Conservation (phyloP, 2,329 filamentous ascomycete genomes). For the Eutypella sp. region DNA sequence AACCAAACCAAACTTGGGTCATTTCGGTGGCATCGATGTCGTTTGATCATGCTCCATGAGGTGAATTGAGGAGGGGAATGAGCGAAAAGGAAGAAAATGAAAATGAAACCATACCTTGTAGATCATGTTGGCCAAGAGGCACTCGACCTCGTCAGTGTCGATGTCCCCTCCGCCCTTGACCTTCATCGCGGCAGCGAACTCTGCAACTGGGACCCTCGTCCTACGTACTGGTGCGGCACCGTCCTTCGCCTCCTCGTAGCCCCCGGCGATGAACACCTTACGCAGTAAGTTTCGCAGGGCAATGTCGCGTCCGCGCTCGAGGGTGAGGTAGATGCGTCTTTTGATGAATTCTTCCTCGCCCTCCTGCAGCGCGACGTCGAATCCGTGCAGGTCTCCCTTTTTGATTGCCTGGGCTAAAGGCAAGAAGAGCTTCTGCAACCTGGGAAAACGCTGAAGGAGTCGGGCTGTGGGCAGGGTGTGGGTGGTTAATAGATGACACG, state of each 20-base stretch:
- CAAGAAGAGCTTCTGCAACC: slow-evolving; percentile 70
- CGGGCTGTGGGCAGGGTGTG: slow-evolving; percentile 73
- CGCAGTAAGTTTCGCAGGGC: slow-evolving; percentile 85
- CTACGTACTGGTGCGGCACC: slow-evolving; percentile 57
- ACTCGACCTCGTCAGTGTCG: slow-evolving; percentile 92
- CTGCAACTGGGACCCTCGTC: slow-evolving; percentile 74
- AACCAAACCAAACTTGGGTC: not conserved
- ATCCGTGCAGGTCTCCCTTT: slow-evolving; percentile 73
- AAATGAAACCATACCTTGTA: slow-evolving; percentile 68
- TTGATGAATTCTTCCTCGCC: slow-evolving; percentile 93
- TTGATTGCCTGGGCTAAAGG: slow-evolving; percentile 77
- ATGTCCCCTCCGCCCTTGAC: slow-evolving; percentile 64
- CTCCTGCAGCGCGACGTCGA: slow-evolving; percentile 73
- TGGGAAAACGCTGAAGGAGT: slow-evolving; percentile 71
- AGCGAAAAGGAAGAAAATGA: not conserved
- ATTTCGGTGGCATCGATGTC: not conserved
- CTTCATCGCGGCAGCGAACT: slow-evolving; percentile 81
- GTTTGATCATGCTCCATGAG: not conserved
- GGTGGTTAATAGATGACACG: slow-evolving; percentile 82
- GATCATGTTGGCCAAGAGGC: slow-evolving; percentile 90
- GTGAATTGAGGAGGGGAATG: too few relatives aligned
- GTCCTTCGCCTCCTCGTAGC: slow-evolving; percentile 73
- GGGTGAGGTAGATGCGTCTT: slow-evolving; percentile 86
- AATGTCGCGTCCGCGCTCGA: slow-evolving; percentile 89
- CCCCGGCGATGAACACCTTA: slow-evolving; percentile 83